Evolutionary conservation across 495 filamentous ascomycete species (phyloP), one percentile per base, ranked within the genome.

Genomic region (Penicillium soppii): DNA sequence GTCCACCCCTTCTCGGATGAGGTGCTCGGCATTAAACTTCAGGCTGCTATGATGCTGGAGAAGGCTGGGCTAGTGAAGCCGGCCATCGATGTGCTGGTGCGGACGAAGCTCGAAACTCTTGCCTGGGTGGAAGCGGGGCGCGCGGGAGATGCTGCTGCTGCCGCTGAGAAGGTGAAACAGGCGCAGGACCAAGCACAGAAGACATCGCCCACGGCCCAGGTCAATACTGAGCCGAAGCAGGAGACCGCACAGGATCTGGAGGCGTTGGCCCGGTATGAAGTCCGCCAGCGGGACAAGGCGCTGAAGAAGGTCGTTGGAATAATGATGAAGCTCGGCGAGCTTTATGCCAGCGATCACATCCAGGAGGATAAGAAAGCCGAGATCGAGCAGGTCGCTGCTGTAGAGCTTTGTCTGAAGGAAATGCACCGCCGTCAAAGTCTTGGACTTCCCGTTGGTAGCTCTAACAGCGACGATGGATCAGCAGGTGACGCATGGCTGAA

Each of bases 1-100:
- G 83, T 99, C 72, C 89, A 97, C 65, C 88, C 88, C 3, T 94
- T 90, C 58, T 89, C 86, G 3, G 88, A 96, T 51, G 94, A 96
- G 59, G 82, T 97, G 12, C 73, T 96, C 40, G 94, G 94, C 1
- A 81, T 99, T 16, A 94, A 89, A 71, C 81, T 96, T 25, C 84
- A 90, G 67, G 66, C 96, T 4, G 85, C 89, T 3, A 76, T 74
- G 12, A 82, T 95, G 74, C 72, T 95, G 55, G 89, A 96, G 72
- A 85, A 87, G 65, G 75, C 85, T 4, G 77, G 84, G 16, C 69
- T 84, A 50, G 81, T 80, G 47, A 72, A 79, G 36, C 82, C 82
- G 49, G 83, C 90, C 0, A 81, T 87, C 36, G 76, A 88, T 41
- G 81, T 95, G 7, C 67, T 97, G 29, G 90, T 96, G 54, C 54